Conservation (phyloP, 345 rosid species). For the Abelmoschus esculentus region DNA sequence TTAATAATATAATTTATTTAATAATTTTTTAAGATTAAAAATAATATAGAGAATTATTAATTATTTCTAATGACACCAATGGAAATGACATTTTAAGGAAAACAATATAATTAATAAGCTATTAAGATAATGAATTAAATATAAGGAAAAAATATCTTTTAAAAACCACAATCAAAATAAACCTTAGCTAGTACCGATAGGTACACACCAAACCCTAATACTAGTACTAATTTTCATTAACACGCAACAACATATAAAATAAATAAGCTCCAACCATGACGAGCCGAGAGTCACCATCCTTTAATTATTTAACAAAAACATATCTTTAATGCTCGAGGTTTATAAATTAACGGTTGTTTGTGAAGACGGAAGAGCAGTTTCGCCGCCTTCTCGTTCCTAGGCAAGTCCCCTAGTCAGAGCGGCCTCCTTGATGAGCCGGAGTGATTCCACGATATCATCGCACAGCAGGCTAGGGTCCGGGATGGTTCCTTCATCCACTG, state of each 20-base stretch:
- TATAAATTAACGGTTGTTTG: neutral
- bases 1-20: no score
- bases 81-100: neutral
- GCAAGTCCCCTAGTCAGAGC: neutral
- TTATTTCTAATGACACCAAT: neutral
- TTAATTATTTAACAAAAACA: neutral
- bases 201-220: no score
- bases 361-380: no score
- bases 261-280: neutral
- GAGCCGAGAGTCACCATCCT: neutral
- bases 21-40: no score
- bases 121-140: no score
- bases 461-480: constrained; percentile 35
- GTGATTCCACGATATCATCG: constrained; percentile 26
- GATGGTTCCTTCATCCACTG: constrained; percentile 28
- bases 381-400: neutral
- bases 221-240: no score
- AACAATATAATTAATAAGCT: no score
- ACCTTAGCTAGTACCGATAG: no score
- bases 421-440: constrained; percentile 20
- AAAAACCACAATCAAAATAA: no score
- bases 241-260: no score
- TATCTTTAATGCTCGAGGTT: neutral
- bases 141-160: no score
- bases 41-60: neutral